Evolutionary conservation across 768 basidiomycete species (phyloP).

Genomic region (Dioszegia aurantiaca): DNA sequence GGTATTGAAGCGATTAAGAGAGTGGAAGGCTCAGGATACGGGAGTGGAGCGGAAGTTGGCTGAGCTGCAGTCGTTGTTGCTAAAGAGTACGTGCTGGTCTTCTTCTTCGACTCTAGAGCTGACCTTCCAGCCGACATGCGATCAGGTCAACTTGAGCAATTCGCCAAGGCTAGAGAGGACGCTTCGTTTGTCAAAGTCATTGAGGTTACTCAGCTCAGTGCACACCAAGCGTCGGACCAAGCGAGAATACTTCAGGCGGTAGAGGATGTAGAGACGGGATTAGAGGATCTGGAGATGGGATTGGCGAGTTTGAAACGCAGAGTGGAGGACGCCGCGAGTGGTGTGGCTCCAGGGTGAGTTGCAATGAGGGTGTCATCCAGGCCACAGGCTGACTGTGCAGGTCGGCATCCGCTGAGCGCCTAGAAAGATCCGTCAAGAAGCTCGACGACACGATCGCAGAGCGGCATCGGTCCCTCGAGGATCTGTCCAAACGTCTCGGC

Average conservation of each 20-base stretch:
- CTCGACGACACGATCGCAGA: constrained; percentile 59
- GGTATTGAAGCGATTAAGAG: constrained; percentile 27
- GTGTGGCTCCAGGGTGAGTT: constrained; percentile 5
- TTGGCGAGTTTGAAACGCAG: constrained; percentile 4
- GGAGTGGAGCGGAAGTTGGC: constrained; percentile 31
- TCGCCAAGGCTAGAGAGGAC: constrained; percentile 54
- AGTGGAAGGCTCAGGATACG: constrained; percentile 15
- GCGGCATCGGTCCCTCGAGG: constrained; percentile 49
- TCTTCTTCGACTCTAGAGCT: neutral
- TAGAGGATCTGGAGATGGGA: constrained; percentile 64
- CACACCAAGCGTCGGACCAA: constrained; percentile 83
- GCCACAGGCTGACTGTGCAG: constrained; percentile 53
- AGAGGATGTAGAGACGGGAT: constrained; percentile 67
- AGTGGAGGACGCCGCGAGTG: neutral
- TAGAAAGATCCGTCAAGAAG: constrained; percentile 79
- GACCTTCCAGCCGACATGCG: constrained; percentile 63
- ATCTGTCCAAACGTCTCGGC: constrained; percentile 45
- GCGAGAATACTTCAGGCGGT: constrained; percentile 68
- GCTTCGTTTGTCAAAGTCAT: constrained; percentile 73
- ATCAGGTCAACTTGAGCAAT: constrained; percentile 12
- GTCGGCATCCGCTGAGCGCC: constrained; percentile 77
- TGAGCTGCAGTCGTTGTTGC: constrained; percentile 45
- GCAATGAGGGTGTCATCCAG: constrained; percentile 5
- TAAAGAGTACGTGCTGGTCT: constrained; percentile 43
- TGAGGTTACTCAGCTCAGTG: constrained; percentile 72